A percentile compares a stretch with the other conserved stretches of the same genome.
Conservation (phyloP, 2,329 filamentous ascomycete species). For the Fusarium verticillioides region DNA sequence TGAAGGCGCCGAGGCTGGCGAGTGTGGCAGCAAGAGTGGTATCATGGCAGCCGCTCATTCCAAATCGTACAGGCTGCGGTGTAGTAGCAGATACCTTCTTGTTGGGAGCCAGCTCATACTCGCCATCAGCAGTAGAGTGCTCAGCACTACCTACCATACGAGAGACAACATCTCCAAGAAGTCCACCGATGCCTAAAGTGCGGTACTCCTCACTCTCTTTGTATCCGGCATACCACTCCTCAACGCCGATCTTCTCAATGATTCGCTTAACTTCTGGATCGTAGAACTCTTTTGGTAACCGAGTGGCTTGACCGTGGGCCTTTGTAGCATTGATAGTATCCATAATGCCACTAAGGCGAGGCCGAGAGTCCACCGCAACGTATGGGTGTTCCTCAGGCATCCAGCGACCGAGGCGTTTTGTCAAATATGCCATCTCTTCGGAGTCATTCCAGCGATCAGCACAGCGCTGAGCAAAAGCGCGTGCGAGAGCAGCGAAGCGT, state of each 20-base stretch:
- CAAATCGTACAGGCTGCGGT: conserved; percentile 71
- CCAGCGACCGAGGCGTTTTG: conserved; percentile 80
- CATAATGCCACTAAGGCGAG: conserved; percentile 89
- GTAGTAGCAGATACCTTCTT: conserved; percentile 45
- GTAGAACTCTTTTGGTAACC: conserved; percentile 87
- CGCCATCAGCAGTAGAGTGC: conserved; percentile 63
- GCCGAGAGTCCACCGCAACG: conserved; percentile 85
- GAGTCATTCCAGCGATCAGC: conserved; percentile 79
- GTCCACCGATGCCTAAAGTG: conserved; percentile 84
- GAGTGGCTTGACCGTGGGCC: conserved; percentile 80
- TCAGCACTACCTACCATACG: conserved; percentile 77
- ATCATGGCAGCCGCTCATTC: conserved; percentile 89
- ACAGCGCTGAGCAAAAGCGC: conserved; percentile 77
- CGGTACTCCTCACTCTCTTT: conserved; percentile 87
- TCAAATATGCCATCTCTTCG: conserved; percentile 86
- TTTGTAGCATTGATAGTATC: conserved; percentile 91
- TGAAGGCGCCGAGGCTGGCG: conserved; percentile 81
- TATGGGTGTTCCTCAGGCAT: conserved; percentile 77
- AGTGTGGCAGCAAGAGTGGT: conserved; percentile 88
- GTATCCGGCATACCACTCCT: conserved; percentile 95
- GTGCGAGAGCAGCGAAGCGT: conserved; percentile 75
- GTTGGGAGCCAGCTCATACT: conserved; percentile 58
- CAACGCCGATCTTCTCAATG: conserved; percentile 79
- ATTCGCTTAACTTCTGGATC: conserved; percentile 76
- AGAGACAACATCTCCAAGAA: conserved; percentile 85